phyloP scores from a whole-genome alignment of 2,329 filamentous ascomycete species.

The Beauveria brongniartii region DNA sequence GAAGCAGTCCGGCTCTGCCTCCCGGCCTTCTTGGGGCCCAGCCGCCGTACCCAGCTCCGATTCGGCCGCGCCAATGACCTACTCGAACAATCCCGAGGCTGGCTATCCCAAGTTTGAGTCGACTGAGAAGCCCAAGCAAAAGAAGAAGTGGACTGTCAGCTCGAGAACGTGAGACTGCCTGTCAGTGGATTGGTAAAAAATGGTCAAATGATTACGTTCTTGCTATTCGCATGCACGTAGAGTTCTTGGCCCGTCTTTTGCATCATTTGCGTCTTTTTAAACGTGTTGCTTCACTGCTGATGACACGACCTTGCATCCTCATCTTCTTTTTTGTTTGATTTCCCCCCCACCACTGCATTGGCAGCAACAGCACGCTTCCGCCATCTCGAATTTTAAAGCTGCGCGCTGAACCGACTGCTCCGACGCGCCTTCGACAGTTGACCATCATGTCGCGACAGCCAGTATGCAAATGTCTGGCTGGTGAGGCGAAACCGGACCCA shows the following conservation, averaged over 20 bases:
- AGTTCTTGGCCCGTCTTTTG: neutral
- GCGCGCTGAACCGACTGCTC: neutral
- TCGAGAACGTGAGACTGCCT: constrained; percentile 30
- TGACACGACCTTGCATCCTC: neutral
- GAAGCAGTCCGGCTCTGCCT: constrained; percentile 31
- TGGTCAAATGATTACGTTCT: too few species aligned
- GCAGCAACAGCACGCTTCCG: neutral
- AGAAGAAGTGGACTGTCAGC: constrained; percentile 40
- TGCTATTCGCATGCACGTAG: too few species aligned
- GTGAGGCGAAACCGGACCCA: neutral
- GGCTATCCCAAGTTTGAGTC: constrained; percentile 17
- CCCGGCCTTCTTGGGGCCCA: constrained; percentile 29
- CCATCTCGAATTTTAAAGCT: neutral
- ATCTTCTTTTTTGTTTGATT: neutral
- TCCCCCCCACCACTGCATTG: neutral
- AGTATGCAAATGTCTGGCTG: neutral
- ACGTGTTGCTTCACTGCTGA: neutral
- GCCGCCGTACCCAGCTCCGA: constrained; percentile 15
- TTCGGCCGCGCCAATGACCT: neutral
- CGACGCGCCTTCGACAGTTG: too few species aligned
- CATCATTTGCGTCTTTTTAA: neutral
- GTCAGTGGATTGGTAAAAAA: too few species aligned
- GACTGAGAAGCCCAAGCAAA: constrained; percentile 32
- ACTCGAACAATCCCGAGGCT: constrained; percentile 16
- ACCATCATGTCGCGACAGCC: neutral